These are phyloP conservation scores for Barnettozyma vustinii DNA, from an alignment of 805 yeast species.

Conservation along the genomic window DNA sequence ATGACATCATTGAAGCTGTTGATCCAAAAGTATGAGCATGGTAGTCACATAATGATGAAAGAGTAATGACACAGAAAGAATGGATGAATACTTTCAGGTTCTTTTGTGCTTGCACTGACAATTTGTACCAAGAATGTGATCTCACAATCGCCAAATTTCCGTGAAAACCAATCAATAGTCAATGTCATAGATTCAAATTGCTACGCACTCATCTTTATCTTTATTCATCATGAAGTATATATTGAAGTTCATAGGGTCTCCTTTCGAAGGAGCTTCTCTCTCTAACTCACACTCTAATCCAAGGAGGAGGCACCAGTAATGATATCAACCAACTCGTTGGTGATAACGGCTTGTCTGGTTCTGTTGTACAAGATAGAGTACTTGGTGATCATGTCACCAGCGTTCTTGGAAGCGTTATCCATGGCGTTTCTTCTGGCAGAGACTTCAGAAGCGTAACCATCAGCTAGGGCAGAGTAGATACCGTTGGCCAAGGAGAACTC, in stretches of 20 bases:
- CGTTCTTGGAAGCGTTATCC: conserved; percentile 99
- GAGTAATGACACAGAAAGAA: too few relatives aligned
- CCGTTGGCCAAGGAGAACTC: conserved; percentile 90
- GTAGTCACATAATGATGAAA: too few relatives aligned
- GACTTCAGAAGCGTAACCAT: conserved; percentile 97
- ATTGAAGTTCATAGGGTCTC: conserved; percentile 3
- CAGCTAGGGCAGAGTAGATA: conserved; percentile 87
- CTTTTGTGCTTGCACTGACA: too few relatives aligned
- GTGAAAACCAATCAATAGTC: too few relatives aligned
- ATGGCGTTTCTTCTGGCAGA: conserved; percentile 99
- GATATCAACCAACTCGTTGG: conserved; percentile 98
- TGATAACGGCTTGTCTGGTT: conserved; percentile 98
- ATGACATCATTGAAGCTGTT: conserved; percentile 19
- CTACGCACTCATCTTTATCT: background rate
- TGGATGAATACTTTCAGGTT: background rate
- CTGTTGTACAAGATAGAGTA: conserved; percentile 98
- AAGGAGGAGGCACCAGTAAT: conserved; percentile 99
- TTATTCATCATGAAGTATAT: conserved; percentile 8
- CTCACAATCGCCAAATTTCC: too few relatives aligned
- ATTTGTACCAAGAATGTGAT: too few relatives aligned
- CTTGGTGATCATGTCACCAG: conserved; percentile 96
- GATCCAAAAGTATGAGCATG: conserved; percentile 18
- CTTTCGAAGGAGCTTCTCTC: conserved; percentile 9
- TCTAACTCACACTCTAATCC: conserved; percentile 46
- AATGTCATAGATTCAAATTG: background rate